phyloP scores from a whole-genome alignment of 2,329 filamentous ascomycete genomes.

The Endocalyx cinctus region DNA sequence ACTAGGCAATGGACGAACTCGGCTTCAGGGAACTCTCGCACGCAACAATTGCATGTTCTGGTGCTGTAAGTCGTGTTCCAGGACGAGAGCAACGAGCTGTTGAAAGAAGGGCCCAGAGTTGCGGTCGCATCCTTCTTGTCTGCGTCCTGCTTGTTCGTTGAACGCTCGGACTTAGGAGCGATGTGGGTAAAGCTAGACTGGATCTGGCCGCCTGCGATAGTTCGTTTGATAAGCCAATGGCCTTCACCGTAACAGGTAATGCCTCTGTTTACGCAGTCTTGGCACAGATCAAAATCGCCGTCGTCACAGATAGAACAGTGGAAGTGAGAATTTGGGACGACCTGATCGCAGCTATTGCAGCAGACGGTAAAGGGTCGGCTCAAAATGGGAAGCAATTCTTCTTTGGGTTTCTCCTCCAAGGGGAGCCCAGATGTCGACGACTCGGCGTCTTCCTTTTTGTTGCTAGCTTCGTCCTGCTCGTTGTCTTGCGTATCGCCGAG shows the following conservation, averaged over 20 bases:
- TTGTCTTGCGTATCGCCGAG: constrained; percentile 6
- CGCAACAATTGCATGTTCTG: constrained; percentile 67
- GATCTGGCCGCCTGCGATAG: constrained; percentile 71
- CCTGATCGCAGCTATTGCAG: constrained; percentile 83
- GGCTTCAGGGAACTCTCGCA: constrained; percentile 66
- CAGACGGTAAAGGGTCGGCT: constrained; percentile 69
- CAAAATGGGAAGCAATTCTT: too few species aligned
- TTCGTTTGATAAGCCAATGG: constrained; percentile 95
- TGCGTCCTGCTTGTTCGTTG: constrained; percentile 13
- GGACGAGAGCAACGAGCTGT: not conserved
- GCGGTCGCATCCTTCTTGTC: too few species aligned
- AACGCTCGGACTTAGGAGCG: constrained; percentile 53
- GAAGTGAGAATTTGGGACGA: constrained; percentile 79
- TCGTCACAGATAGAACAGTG: constrained; percentile 92
- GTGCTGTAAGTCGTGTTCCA: constrained; percentile 13
- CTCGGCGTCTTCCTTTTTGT: not conserved
- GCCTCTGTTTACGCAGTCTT: constrained; percentile 69
- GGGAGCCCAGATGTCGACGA: not conserved
- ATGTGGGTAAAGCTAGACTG: constrained; percentile 83
- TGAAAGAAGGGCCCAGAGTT: constrained; percentile 1
- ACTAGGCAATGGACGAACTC: constrained; percentile 79
- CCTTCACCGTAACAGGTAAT: constrained; percentile 70
- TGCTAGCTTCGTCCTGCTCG: constrained; percentile 1
- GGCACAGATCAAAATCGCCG: constrained; percentile 92
- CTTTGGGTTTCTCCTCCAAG: not conserved